Percentiles rank a stretch among this genome's conserved stretches.
Evolutionary conservation across 2,329 filamentous ascomycete species (phyloP).

Genomic region (Diaporthe humulicola): DNA sequence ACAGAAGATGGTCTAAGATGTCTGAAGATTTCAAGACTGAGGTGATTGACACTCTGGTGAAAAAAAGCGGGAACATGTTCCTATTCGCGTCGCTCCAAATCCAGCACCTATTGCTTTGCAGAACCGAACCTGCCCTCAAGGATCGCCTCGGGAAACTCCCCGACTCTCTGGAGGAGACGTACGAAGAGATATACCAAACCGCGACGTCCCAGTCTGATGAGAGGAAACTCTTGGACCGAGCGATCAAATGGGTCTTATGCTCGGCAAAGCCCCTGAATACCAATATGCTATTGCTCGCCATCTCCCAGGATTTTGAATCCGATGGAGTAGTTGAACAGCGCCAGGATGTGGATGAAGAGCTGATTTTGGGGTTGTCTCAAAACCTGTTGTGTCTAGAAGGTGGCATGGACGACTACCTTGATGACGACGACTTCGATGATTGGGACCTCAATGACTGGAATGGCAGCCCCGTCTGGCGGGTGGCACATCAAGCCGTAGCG

Average conservation of each 20-base stretch:
- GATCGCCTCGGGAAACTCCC: background rate
- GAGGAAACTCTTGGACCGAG: background rate
- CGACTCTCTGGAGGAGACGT: background rate
- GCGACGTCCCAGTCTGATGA: background rate
- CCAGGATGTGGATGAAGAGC: background rate
- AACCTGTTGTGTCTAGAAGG: background rate
- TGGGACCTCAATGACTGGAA: too few relatives aligned
- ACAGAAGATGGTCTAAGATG: background rate
- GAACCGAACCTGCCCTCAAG: background rate
- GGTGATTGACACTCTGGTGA: background rate
- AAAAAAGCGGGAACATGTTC: background rate
- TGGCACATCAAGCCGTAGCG: background rate
- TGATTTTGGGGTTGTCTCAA: background rate
- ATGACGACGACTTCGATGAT: too few relatives aligned
- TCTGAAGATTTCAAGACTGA: background rate
- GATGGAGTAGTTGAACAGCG: accelerated
- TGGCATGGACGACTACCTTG: background rate
- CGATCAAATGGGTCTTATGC: background rate
- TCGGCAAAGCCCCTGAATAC: background rate
- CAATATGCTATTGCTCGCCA: background rate
- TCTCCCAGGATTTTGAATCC: background rate
- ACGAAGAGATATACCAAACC: background rate
- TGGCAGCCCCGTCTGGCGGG: background rate
- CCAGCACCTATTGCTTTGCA: background rate
- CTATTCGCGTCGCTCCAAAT: background rate